These are phyloP conservation scores for Gaeumannomyces sp. DNA, from an alignment of 2,329 filamentous ascomycete species.

Conservation along the genomic window DNA sequence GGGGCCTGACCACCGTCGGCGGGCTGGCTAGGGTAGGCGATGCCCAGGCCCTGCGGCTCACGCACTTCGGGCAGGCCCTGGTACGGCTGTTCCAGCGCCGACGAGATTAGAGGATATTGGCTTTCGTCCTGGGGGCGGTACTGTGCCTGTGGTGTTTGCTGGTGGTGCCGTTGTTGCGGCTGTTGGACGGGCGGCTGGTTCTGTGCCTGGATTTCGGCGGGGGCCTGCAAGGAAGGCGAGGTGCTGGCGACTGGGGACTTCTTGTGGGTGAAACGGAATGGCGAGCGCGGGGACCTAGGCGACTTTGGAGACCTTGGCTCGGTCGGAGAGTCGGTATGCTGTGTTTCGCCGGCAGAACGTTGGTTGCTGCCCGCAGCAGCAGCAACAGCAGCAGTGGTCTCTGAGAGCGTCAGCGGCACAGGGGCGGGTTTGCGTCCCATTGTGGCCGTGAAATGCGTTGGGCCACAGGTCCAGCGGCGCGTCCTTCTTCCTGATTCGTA, in stretches of 20 bases:
- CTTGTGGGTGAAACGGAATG: slow-evolving; percentile 38
- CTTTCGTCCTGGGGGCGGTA: slow-evolving; percentile 20
- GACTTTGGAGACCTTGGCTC: slow-evolving; percentile 39
- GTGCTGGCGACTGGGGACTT: slow-evolving; percentile 17
- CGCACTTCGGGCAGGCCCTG: slow-evolving; percentile 12
- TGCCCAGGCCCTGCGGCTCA: slow-evolving; percentile 18
- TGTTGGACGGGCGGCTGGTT: not conserved
- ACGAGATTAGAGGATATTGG: slow-evolving; percentile 23
- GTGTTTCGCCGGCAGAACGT: slow-evolving; percentile 26
- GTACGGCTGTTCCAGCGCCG: slow-evolving; percentile 20
- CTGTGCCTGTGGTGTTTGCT: slow-evolving; percentile 18
- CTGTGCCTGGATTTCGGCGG: slow-evolving; percentile 12
- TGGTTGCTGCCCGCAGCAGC: slow-evolving; percentile 23
- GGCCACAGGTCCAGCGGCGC: slow-evolving; percentile 4
- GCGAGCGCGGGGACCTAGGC: slow-evolving; percentile 37
- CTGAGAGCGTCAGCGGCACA: slow-evolving; percentile 49
- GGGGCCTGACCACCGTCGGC: slow-evolving; percentile 13
- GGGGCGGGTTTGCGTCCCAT: slow-evolving; percentile 56
- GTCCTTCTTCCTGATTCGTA: slow-evolving; percentile 23
- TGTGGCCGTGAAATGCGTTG: slow-evolving; percentile 15
- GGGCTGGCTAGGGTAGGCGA: slow-evolving; percentile 14
- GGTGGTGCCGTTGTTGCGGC: slow-evolving; percentile 5
- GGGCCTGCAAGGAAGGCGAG: slow-evolving; percentile 7
- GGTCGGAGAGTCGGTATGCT: slow-evolving; percentile 26
- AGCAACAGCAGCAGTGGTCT: slow-evolving; percentile 23